Base-by-base conservation (phyloP, 1,284 basidiomycete genomes). In the Violaceomyces palustris region DNA sequence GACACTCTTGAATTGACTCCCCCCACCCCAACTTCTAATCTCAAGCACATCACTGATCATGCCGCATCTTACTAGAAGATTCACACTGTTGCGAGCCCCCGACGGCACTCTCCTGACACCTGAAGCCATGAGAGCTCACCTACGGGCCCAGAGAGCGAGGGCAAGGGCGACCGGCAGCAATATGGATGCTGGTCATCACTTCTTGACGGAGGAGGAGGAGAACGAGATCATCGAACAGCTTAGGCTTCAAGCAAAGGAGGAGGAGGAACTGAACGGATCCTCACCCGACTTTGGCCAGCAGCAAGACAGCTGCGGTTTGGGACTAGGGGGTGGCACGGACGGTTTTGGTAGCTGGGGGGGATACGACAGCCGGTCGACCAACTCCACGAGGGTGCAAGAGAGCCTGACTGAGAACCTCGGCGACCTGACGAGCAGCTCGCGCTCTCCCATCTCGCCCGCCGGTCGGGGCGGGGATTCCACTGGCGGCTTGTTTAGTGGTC, bases 31-130 rank as follows among this genome's bases (percentile, higher is more conserved):
- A n/a, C n/a, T n/a, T n/a, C n/a, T n/a, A n/a, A n/a, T n/a, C n/a
- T n/a, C n/a, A n/a, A n/a, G n/a, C n/a, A n/a, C n/a, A 18, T 69
- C 66, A 3, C 56, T 69, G 31, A 69, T 69, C 51, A 62, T 69
- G 58, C 66, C 66, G 7, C 66, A 69, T 38, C 62, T 69, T 32
- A 62, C 64, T 11, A 50, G 62, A 12, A 42, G 66, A 27, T 69
- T 69, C 51, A 67, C 61, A 1, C 39, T 69, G 6, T 56, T 69
- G 17, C 42, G 60, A 21, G 61, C 61, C 15, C 64, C 64, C 12
- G 61, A 67, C 25, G 64, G 64, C 8, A 56, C 58, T 4, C 58
- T 64, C 21, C 56, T 69, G 23, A 57, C 64, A n/a, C 61, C 66
- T 8, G 64, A 69, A 19, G 66, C 58, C 3, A 67, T 69, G 64